Base-by-base conservation (phyloP, 805 yeast genomes). In the Lipomyces starkeyi region DNA sequence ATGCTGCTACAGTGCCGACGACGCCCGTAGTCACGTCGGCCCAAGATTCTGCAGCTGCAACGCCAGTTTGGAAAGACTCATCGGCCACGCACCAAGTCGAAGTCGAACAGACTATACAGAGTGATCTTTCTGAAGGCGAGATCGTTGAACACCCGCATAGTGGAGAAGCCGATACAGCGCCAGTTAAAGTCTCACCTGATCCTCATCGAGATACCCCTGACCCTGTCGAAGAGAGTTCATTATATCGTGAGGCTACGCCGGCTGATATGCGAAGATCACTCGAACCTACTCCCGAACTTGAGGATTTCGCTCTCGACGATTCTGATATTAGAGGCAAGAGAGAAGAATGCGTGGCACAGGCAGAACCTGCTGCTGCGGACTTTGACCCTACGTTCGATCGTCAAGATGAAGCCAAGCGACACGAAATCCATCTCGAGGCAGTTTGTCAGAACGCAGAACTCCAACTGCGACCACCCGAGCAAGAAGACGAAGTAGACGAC, bases 401-500 rank as follows among this genome's bases (percentile, higher is more conserved):
- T 25, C 29, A 63, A 34, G 62, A 64, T 25, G 66, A 69, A 17
- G 58, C 59, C 34, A 40, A 54, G n/a, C 61, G 37, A 8, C 27
- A n/a, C n/a, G 61, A 66, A 29, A 20, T 55, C 20, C 13, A 52
- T 27, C 29, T 35, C 29, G 32, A 47, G 55, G 34, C 56, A 9
- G 56, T 25, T 11, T 25, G 34, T 53, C 34, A 29, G 27, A 13
- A 25, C 20, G n/a, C 3, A 9, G 56, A 25, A 6, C 34, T 29
- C 3, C 32, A 53, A 14, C 20, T n/a, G 14, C 54, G 20, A n/a
- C 27, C 35, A 29, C 20, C 27, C 32, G 65, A 49, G 22, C 20
- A 73, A 32, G 68, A 66, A 40, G 68, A 64, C 25, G 71, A 62
- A 40, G 72, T 68, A 20, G 75, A 72, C 61, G 78, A 76, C 64